Evolutionary conservation across 139 green algal species (phyloP).

Genomic region (Choricystis sp.): DNA sequence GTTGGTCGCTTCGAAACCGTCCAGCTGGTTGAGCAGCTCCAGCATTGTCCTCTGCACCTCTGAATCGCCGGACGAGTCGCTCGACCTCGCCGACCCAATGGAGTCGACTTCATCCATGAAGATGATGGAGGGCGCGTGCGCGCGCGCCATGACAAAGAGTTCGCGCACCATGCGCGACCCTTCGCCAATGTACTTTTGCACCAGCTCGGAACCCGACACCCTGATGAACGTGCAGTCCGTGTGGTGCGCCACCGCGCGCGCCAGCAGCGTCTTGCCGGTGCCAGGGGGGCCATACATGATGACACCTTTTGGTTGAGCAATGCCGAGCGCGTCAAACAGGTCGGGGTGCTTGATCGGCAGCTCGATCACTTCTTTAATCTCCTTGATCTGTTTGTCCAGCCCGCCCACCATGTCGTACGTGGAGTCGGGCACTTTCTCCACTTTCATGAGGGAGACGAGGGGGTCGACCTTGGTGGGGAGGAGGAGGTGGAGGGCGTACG

Average conservation of each 20-base stretch:
- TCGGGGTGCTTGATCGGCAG: constrained; percentile 99
- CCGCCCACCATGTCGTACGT: constrained; percentile 99
- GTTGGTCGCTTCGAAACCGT: constrained; percentile 97
- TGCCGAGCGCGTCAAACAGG: constrained; percentile 95
- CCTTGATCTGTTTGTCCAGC: constrained; percentile 98
- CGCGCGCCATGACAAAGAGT: constrained; percentile 97
- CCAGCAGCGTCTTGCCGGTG: constrained; percentile 76
- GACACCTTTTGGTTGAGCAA: constrained; percentile 89
- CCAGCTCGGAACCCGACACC: constrained; percentile 88
- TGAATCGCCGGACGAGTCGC: constrained; percentile 57
- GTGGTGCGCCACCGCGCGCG: constrained; percentile 94
- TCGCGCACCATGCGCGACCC: constrained; percentile 97
- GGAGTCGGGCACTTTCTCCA: constrained; percentile 99
- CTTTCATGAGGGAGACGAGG: constrained; percentile 90
- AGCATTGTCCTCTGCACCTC: constrained; percentile 99
- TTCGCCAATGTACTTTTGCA: constrained; percentile 99
- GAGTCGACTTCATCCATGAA: constrained; percentile 98
- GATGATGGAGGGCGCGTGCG: constrained; percentile 92
- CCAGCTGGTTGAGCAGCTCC: constrained; percentile 98
- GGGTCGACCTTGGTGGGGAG: constrained; percentile 88
- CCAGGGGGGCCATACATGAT: constrained; percentile 42
- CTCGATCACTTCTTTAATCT: constrained; percentile 99
- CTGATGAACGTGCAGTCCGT: constrained; percentile 99
- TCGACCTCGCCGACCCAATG: constrained; percentile 75
- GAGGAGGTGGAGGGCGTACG: constrained; percentile 88